Conservation (phyloP, 176 grass and related monocot species). For the Ampelocalamus luodianensis region DNA sequence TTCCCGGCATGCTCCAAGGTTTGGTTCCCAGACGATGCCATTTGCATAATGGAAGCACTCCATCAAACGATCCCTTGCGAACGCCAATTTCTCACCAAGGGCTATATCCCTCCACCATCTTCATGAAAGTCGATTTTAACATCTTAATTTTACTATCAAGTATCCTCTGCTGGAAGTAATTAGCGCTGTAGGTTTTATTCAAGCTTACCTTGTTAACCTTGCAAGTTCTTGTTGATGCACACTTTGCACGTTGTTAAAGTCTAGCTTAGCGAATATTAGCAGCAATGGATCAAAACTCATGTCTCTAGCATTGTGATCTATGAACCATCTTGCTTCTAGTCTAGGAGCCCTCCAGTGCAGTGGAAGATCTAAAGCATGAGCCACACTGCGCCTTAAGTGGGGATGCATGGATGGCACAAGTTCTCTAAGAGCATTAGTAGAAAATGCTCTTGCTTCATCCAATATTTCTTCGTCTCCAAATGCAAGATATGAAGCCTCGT, state of each 20-base stretch:
- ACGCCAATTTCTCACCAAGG: constrained; percentile 1
- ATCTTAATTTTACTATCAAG: too few relatives aligned
- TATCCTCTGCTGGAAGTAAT: neutral
- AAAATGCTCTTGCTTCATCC: constrained; percentile 41
- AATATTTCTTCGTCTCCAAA: constrained; percentile 33
- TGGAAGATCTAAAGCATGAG: constrained; percentile 43
- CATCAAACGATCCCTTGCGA: constrained; percentile 39
- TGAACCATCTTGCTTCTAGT: constrained; percentile 49
- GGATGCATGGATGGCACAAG: constrained; percentile 4
- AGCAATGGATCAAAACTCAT: neutral
- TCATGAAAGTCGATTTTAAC: neutral
- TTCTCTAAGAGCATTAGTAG: neutral
- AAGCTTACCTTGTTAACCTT: constrained; percentile 23
- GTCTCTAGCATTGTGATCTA: constrained; percentile 43
- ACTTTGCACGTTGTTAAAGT: constrained; percentile 54
- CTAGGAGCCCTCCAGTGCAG: constrained; percentile 46
- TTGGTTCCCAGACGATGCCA: constrained; percentile 36
- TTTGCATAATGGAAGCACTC: constrained; percentile 47
- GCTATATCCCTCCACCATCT: constrained; percentile 57
- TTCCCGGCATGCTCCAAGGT: constrained; percentile 8
- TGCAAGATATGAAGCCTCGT: constrained; percentile 52
- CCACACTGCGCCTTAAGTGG: neutral
- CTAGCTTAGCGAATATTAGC: constrained; percentile 42
- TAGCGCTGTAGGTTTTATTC: neutral
- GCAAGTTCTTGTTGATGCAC: constrained; percentile 46